Percentiles rank a stretch among this genome's conserved stretches.
These are phyloP conservation scores for Cryptosporidium muris DNA, from an alignment of 169 alveolate genomes.

Conservation along the genomic window DNA sequence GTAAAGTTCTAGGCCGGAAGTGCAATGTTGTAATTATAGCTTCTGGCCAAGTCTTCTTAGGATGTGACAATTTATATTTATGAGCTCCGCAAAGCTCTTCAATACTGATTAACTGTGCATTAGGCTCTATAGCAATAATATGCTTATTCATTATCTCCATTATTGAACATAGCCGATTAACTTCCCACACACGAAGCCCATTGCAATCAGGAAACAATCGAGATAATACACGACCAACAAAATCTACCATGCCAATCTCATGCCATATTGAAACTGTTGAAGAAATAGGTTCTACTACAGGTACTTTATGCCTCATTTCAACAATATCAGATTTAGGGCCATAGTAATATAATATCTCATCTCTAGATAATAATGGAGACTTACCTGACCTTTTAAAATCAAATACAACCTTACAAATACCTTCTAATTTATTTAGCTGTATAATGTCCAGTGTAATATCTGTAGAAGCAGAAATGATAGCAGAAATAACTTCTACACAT, in stretches of 20 bases:
- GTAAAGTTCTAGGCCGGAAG: slow-evolving; percentile 1
- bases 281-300: slow-evolving; percentile 21
- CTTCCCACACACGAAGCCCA: slow-evolving; percentile 35
- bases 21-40: slow-evolving; percentile 57
- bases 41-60: slow-evolving; percentile 27
- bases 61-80: slow-evolving; percentile 16
- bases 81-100: slow-evolving; percentile 70
- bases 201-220: slow-evolving; percentile 41
- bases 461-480: slow-evolving; percentile 34
- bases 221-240: slow-evolving; percentile 40
- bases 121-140: slow-evolving; percentile 22
- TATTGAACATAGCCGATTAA: slow-evolving; percentile 54
- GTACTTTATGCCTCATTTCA: slow-evolving; percentile 48
- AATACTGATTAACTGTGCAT: slow-evolving; percentile 11
- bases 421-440: slow-evolving; percentile 6
- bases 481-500: slow-evolving; percentile 17
- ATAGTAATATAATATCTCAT: slow-evolving; percentile 15
- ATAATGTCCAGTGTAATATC: neutral
- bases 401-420: slow-evolving; percentile 8
- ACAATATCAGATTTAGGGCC: slow-evolving; percentile 39
- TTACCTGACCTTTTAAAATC: neutral
- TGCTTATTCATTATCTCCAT: slow-evolving; percentile 59
- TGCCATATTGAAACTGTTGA: slow-evolving; percentile 28
- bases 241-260: slow-evolving; percentile 49
- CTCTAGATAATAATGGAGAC: neutral